Percentiles rank a stretch among this genome's conserved stretches.
phyloP scores from a whole-genome alignment of 441 rosid species.

The Manihot esculenta region DNA sequence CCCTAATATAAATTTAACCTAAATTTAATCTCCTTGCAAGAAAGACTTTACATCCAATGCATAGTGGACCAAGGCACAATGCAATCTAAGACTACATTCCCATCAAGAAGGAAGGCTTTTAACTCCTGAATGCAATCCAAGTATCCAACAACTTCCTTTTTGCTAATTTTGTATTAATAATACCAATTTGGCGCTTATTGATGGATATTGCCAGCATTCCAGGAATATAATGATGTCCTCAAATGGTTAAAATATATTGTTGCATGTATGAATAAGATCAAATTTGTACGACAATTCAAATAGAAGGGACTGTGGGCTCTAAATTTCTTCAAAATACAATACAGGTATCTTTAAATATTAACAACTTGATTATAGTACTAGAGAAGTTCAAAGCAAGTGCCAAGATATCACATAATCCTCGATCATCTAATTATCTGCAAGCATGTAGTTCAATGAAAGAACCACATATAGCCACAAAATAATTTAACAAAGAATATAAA shows the following conservation, averaged over 20 bases:
- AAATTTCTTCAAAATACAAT: too few relatives aligned
- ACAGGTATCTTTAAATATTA: too few relatives aligned
- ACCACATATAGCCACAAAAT: neutral
- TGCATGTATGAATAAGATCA: neutral
- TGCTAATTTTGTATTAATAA: neutral
- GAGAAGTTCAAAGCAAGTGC: neutral
- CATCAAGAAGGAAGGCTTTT: too few relatives aligned
- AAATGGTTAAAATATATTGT: neutral
- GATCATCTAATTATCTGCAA: neutral
- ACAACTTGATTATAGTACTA: neutral
- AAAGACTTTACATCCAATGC: too few relatives aligned
- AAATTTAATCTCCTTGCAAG: too few relatives aligned
- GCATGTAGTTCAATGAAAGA: neutral
- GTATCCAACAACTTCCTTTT: too few relatives aligned
- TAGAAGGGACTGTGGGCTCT: neutral
- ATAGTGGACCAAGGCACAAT: too few relatives aligned
- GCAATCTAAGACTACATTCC: too few relatives aligned
- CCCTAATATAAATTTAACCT: too few relatives aligned
- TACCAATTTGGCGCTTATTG: neutral
- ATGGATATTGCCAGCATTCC: neutral
- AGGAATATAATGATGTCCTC: neutral
- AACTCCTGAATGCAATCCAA: too few relatives aligned
- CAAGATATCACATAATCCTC: neutral
- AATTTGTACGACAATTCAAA: neutral
- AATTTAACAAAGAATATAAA: neutral